Percentiles rank a stretch among this genome's conserved stretches.
Evolutionary conservation across 805 yeast species (phyloP).

Genomic region (Huiozyma naganishii): DNA sequence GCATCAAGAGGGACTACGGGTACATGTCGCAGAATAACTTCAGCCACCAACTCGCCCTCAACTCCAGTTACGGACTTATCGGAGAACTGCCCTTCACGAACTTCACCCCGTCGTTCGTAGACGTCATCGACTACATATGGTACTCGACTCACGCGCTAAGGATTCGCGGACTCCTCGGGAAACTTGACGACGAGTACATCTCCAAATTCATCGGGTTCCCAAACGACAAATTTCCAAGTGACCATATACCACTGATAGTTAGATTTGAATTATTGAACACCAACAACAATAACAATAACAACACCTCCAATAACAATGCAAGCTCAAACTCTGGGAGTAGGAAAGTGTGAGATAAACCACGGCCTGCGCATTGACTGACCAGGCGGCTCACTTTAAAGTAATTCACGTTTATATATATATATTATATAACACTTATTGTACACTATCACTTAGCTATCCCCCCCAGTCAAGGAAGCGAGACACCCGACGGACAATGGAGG

Average conservation of each 20-base stretch:
- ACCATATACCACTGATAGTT: constrained; percentile 80
- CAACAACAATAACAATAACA: too few species aligned
- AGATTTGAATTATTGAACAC: constrained; percentile 59
- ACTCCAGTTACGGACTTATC: constrained; percentile 72
- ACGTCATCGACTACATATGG: constrained; percentile 93
- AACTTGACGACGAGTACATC: constrained; percentile 69
- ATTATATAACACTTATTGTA: too few species aligned
- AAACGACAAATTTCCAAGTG: constrained; percentile 86
- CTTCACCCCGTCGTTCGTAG: constrained; percentile 85
- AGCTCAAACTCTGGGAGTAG: constrained; percentile 18
- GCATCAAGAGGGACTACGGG: constrained; percentile 84
- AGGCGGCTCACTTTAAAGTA: too few species aligned
- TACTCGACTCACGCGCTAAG: constrained; percentile 71
- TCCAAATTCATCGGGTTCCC: constrained; percentile 83
- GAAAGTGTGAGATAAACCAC: constrained; percentile 13
- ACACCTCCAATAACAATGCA: too few species aligned
- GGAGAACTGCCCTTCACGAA: constrained; percentile 93
- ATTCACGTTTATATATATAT: too few species aligned
- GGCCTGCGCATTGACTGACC: too few species aligned
- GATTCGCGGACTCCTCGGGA: constrained; percentile 79
- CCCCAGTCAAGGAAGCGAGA: too few species aligned
- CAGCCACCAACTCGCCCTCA: constrained; percentile 67
- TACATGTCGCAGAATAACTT: constrained; percentile 83
- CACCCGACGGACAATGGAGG: too few species aligned
- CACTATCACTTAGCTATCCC: too few species aligned